Conservation (phyloP, 139 green algal species). For the Closterium sp. region DNA sequence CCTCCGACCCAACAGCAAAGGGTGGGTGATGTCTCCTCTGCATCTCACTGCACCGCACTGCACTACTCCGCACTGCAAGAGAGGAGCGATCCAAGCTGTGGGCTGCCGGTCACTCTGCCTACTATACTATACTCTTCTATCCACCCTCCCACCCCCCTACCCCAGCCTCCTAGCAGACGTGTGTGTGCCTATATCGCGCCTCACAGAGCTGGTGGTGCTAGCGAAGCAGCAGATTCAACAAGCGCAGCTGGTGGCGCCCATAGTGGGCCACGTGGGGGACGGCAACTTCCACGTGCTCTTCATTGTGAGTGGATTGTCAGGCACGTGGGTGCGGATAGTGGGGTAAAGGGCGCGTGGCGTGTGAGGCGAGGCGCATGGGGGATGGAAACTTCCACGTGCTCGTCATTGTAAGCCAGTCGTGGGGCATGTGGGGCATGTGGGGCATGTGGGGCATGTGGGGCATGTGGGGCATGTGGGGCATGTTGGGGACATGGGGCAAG, state of each 20-base stretch:
- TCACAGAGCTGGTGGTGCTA: neutral
- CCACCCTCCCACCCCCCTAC: neutral
- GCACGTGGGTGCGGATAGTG: no score
- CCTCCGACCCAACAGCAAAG: slow-evolving; percentile 56
- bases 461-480: no score
- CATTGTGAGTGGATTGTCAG: neutral
- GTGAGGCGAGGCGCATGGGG: no score
- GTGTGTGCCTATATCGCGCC: no score
- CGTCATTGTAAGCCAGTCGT: no score
- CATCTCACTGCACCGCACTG: no score
- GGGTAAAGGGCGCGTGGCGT: no score
- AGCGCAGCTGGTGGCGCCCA: neutral
- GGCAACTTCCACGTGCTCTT: neutral
- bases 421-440: no score
- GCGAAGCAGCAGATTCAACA: neutral
- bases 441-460: no score
- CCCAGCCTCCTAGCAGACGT: neutral
- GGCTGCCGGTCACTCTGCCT: slow-evolving; percentile 60
- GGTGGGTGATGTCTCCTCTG: slow-evolving; percentile 66
- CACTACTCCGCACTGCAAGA: neutral
- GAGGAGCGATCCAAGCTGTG: slow-evolving; percentile 65
- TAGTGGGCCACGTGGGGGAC: neutral
- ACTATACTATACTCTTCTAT: slow-evolving; percentile 56
- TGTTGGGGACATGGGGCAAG: no score
- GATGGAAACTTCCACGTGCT: no score